Conservation (phyloP, 73 alveolate species). For the Tetrahymena borealis region DNA sequence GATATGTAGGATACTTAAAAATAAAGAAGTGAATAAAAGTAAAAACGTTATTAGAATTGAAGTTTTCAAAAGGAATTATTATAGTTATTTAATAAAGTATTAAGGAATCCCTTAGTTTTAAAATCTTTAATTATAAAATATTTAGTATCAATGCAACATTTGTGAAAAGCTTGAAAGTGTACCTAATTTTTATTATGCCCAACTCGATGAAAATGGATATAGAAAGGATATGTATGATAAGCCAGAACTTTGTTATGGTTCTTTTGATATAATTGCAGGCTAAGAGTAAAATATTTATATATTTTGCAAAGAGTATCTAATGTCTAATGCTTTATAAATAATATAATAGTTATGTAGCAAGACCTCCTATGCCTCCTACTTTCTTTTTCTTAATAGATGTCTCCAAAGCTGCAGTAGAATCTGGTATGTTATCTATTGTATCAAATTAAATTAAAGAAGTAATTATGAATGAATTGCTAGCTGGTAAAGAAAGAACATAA, state of each 20-base stretch:
- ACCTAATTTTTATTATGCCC: conserved; percentile 56
- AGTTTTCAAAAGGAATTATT: no score
- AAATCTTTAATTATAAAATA: no score
- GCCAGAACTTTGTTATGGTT: conserved; percentile 73
- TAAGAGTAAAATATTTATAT: neutral
- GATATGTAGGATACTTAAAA: no score
- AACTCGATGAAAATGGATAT: conserved; percentile 49
- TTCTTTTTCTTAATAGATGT: conserved; percentile 89
- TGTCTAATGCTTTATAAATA: neutral
- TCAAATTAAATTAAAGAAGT: conserved; percentile 64
- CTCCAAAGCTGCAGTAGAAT: conserved; percentile 64
- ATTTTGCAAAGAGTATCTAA: conserved; percentile 4
- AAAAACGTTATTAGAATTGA: neutral
- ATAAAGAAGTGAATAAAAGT: neutral
- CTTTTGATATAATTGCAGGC: conserved; percentile 75
- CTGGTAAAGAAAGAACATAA: neutral
- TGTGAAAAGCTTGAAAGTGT: neutral
- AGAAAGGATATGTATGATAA: conserved; percentile 69
- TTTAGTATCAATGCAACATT: neutral
- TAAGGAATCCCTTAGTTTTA: no score
- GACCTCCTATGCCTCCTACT: conserved; percentile 90
- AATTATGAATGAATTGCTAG: conserved; percentile 27
- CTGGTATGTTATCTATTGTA: conserved; percentile 69
- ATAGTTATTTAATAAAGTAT: no score
- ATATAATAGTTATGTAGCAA: conserved; percentile 62